phyloP scores from a whole-genome alignment of 1,284 basidiomycete species.

The Salmacisia buchloeana region DNA sequence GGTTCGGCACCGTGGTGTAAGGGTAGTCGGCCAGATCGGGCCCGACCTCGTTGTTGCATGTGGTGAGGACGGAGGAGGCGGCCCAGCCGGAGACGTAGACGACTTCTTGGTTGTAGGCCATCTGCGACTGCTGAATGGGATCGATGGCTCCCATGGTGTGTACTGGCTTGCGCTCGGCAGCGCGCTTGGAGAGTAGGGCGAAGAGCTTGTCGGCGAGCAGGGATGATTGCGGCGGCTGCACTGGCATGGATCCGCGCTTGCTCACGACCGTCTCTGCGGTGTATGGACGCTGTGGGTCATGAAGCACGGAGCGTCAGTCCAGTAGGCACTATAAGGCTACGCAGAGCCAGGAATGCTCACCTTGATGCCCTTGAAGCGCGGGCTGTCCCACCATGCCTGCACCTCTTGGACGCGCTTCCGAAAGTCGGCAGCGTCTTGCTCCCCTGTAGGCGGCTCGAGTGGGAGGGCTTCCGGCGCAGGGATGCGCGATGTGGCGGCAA shows the following conservation, averaged over 20 bases:
- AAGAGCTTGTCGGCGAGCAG: conserved; percentile 78
- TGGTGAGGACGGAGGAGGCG: conserved; percentile 64
- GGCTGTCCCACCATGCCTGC: conserved; percentile 66
- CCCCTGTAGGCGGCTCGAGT: conserved; percentile 61
- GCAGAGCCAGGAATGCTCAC: conserved; percentile 1
- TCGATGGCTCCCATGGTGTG: conserved; percentile 58
- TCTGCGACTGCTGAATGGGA: conserved; percentile 91
- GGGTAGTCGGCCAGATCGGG: conserved; percentile 94
- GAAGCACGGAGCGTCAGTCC: neutral
- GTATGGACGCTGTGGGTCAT: conserved; percentile 62
- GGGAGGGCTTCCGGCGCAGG: conserved; percentile 58
- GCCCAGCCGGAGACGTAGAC: conserved; percentile 98
- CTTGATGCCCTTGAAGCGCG: conserved; percentile 68
- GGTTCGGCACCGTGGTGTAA: conserved; percentile 85
- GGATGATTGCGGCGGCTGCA: conserved; percentile 66
- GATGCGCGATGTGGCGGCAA: conserved; percentile 54
- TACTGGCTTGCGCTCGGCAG: conserved; percentile 55
- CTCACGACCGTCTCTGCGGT: conserved; percentile 70
- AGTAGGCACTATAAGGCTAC: neutral
- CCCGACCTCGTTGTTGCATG: conserved; percentile 89
- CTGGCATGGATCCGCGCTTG: conserved; percentile 80
- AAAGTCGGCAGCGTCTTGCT: conserved; percentile 66
- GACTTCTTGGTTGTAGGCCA: conserved; percentile 88
- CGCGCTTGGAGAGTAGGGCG: conserved; percentile 62
- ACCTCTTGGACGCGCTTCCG: conserved; percentile 63